Evolutionary conservation across 352 stramenopile species (phyloP).

Genomic region (Plasmopara muralis): DNA sequence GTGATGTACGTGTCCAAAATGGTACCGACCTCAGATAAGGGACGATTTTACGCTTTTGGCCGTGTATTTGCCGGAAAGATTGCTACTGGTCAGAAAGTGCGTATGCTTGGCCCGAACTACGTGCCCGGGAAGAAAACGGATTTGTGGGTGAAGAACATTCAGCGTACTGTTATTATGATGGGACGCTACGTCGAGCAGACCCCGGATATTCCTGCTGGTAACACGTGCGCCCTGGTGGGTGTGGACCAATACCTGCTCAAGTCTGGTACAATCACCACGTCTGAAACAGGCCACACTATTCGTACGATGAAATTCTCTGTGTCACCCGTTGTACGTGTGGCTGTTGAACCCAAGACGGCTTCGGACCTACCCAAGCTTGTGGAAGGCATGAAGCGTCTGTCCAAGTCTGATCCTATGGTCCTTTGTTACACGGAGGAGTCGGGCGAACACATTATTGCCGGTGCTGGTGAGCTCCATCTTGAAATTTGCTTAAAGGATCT

Average conservation of each 20-base stretch:
- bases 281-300: conserved; percentile 96
- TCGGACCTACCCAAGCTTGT: conserved; percentile 99
- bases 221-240: conserved; percentile 98
- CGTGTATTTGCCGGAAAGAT: conserved; percentile 99
- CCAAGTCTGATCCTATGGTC: conserved; percentile 99
- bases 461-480: conserved; percentile 98
- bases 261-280: conserved; percentile 98
- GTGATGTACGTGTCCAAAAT: conserved; percentile 99
- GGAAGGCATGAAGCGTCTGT: conserved; percentile 99
- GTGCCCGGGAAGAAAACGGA: conserved; percentile 99
- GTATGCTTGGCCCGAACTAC: conserved; percentile 99
- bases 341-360: conserved; percentile 98
- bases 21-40: conserved; percentile 98
- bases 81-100: conserved; percentile 97
- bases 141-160: conserved; percentile 99
- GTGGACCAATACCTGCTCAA: conserved; percentile 99
- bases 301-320: conserved; percentile 99
- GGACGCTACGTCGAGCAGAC: conserved; percentile 98
- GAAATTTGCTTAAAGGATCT: conserved; percentile 99
- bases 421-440: conserved; percentile 99
- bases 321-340: conserved; percentile 98
- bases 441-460: conserved; percentile 99
- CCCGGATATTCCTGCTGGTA: conserved; percentile 97
- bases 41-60: conserved; percentile 99
- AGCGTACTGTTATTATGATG: conserved; percentile 99